These are phyloP conservation scores for Pyricularia grisea DNA, from an alignment of 2,329 filamentous ascomycete genomes.

Conservation along the genomic window DNA sequence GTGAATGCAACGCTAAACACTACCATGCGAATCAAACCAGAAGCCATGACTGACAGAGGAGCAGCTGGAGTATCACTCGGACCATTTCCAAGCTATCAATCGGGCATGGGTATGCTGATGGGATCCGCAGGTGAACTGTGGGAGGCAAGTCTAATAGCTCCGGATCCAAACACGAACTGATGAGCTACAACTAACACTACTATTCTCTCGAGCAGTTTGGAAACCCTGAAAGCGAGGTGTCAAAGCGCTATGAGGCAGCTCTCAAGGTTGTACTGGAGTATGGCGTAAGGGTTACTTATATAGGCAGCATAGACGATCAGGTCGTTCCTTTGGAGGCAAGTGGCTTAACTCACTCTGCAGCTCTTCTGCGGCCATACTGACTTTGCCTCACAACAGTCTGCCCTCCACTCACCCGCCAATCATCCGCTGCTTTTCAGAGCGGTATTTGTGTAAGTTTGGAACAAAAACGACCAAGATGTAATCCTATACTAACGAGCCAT, in stretches of 20 bases:
- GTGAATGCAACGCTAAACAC: slow-evolving; percentile 10
- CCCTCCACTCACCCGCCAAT: slow-evolving; percentile 72
- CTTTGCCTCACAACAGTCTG: slow-evolving; percentile 44
- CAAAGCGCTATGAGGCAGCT: slow-evolving; percentile 68
- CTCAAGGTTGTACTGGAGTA: slow-evolving; percentile 66
- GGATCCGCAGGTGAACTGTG: slow-evolving; percentile 90
- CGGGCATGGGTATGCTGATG: slow-evolving; percentile 74
- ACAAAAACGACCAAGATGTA: not conserved
- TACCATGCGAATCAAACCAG: slow-evolving; percentile 4
- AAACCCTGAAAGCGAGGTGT: slow-evolving; percentile 70
- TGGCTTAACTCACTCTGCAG: not conserved
- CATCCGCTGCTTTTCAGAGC: slow-evolving; percentile 93
- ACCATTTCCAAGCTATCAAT: slow-evolving; percentile 87
- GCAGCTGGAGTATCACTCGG: slow-evolving; percentile 83
- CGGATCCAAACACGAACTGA: not conserved
- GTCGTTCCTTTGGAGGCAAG: slow-evolving; percentile 80
- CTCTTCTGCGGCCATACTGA: slow-evolving; percentile 11
- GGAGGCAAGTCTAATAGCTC: slow-evolving; percentile 35
- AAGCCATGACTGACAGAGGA: not conserved
- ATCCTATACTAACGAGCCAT: not conserved
- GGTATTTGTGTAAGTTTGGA: slow-evolving; percentile 52
- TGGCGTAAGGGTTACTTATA: slow-evolving; percentile 75
- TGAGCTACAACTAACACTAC: not conserved
- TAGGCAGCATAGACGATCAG: slow-evolving; percentile 95
- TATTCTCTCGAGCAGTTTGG: slow-evolving; percentile 44